Evolutionary conservation across 148 eudicot genomes (phyloP).

Genomic region (Vaccinium darrowii): DNA sequence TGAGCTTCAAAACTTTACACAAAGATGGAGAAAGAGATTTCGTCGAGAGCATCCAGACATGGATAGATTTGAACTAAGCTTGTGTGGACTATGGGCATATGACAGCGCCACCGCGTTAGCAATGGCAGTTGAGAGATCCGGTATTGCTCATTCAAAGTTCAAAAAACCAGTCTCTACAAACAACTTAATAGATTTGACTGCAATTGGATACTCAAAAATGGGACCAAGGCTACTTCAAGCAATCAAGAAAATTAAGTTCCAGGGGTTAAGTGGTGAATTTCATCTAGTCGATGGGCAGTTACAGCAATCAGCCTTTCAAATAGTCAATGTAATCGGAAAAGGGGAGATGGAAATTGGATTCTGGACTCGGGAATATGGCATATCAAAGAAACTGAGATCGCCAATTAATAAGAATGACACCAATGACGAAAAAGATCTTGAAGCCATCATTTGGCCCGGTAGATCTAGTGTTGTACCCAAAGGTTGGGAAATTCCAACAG

Average conservation of each 20-base stretch:
- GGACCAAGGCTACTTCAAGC: conserved; percentile 43
- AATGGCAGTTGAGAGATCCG: conserved; percentile 42
- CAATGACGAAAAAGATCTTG: conserved; percentile 30
- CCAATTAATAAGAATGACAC: conserved; percentile 15
- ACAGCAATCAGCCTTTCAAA: no score
- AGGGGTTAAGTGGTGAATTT: conserved; percentile 62
- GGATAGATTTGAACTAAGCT: conserved; percentile 25
- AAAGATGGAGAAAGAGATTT: conserved; percentile 44
- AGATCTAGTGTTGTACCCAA: conserved; percentile 33
- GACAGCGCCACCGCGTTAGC: conserved; percentile 56
- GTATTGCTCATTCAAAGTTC: conserved; percentile 20
- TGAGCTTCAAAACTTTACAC: conserved; percentile 27
- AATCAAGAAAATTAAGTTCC: conserved; percentile 31
- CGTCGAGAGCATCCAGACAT: conserved; percentile 38
- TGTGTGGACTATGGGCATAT: conserved; percentile 60
- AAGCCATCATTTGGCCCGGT: conserved; percentile 64
- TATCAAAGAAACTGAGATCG: conserved; percentile 20
- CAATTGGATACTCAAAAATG: conserved; percentile 39
- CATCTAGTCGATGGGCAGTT: conserved; percentile 41
- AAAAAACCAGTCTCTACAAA: conserved; percentile 12
- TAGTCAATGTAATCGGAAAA: conserved; percentile 13
- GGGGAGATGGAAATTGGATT: conserved; percentile 45
- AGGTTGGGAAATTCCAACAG: conserved; percentile 59
- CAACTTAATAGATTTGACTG: conserved; percentile 33
- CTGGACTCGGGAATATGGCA: conserved; percentile 50